A percentile compares a stretch with the other conserved stretches of the same genome.
Evolutionary conservation across 148 eudicot genomes (phyloP).

Genomic region (Pharnaceum exiguum): DNA sequence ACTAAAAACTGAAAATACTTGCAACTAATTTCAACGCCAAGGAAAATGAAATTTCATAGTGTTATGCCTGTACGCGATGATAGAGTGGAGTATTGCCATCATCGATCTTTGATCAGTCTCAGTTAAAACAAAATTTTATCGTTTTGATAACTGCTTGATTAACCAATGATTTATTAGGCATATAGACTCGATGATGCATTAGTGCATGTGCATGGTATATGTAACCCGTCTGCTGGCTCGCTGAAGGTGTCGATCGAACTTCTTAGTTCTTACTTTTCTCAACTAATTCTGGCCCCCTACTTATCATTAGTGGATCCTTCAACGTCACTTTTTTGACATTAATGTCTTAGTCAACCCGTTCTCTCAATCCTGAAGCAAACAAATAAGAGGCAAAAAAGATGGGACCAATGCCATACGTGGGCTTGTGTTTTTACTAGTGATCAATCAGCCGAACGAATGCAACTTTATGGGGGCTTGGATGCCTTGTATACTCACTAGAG

Average conservation of each 20-base stretch:
- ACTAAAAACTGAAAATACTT: too few relatives aligned
- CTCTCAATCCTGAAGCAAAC: slow-evolving; percentile 9
- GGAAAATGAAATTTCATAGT: too few relatives aligned
- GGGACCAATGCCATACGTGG: slow-evolving; percentile 18
- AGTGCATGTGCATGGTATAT: too few relatives aligned
- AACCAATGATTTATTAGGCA: too few relatives aligned
- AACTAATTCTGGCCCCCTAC: slow-evolving; percentile 49
- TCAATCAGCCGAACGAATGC: background rate
- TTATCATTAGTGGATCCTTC: slow-evolving; percentile 47
- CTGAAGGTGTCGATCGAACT: slow-evolving; percentile 15
- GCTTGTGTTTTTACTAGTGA: slow-evolving; percentile 25
- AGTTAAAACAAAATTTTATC: too few relatives aligned
- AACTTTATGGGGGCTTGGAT: background rate
- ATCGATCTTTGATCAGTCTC: too few relatives aligned
- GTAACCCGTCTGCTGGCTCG: too few relatives aligned
- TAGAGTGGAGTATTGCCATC: too few relatives aligned
- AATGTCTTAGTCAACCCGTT: slow-evolving; percentile 39
- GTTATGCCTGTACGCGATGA: too few relatives aligned
- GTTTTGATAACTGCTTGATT: too few relatives aligned
- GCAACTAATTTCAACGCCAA: too few relatives aligned
- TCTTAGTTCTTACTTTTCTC: slow-evolving; percentile 39
- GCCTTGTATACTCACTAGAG: background rate
- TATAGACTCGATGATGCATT: too few relatives aligned
- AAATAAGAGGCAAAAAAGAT: slow-evolving; percentile 10
- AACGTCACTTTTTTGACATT: slow-evolving; percentile 53